These are phyloP conservation scores for Colletotrichum eleusines DNA, from an alignment of 2,329 filamentous ascomycete genomes.

Conservation along the genomic window DNA sequence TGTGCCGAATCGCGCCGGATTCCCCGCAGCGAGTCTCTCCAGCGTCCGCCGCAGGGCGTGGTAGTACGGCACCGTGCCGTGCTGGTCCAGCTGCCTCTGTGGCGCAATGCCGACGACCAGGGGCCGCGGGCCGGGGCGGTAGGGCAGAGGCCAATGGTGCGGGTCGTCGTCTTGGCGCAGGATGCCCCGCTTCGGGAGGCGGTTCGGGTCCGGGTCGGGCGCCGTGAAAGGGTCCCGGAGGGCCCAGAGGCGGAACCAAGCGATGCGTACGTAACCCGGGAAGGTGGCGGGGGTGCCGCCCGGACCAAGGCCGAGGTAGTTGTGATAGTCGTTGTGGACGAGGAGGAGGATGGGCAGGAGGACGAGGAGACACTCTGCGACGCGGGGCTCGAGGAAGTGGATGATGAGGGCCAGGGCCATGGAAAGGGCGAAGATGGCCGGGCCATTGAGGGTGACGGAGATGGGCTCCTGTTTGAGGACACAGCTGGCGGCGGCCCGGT, in stretches of 20 bases:
- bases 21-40: conserved; percentile 60
- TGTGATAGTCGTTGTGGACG: conserved; percentile 78
- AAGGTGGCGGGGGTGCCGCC: conserved; percentile 84
- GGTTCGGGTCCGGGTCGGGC: conserved; percentile 62
- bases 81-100: conserved; percentile 82
- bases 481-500: conserved; percentile 50
- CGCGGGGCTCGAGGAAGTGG: conserved; percentile 61
- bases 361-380: conserved; percentile 63
- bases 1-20: conserved; percentile 65
- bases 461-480: conserved; percentile 62
- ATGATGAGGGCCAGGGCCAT: conserved; percentile 63
- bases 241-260: conserved; percentile 77
- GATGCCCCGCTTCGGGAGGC: conserved; percentile 69
- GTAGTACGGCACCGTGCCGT: conserved; percentile 66
- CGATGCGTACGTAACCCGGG: conserved; percentile 78
- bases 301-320: conserved; percentile 82
- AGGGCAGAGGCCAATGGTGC: conserved; percentile 62
- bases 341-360: conserved; percentile 62
- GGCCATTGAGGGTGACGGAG: conserved; percentile 65
- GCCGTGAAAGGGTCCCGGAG: conserved; percentile 77
- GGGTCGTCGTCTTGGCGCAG: conserved; percentile 53
- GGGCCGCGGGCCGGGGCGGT: conserved; percentile 73
- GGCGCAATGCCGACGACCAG: conserved; percentile 81
- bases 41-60: conserved; percentile 66
- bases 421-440: conserved; percentile 59